Percentiles rank a stretch among this genome's conserved stretches.
Conservation (phyloP, 2,329 filamentous ascomycete genomes). For the Stylonectria norvegica region DNA sequence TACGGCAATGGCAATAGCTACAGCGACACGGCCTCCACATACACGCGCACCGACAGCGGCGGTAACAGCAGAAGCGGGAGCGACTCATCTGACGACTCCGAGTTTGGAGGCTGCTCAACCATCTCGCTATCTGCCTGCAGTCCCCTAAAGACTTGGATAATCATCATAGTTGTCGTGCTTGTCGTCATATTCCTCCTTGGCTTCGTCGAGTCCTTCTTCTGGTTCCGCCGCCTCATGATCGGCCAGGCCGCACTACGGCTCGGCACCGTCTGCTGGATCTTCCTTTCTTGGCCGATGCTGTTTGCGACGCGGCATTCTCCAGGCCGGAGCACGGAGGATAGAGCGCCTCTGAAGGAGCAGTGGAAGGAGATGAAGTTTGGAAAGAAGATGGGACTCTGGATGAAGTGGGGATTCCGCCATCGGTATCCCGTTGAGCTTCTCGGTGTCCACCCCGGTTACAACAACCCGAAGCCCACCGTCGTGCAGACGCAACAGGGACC, state of each 20-base stretch:
- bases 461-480: too few relatives aligned
- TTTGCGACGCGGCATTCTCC: conserved; percentile 14
- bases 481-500: too few relatives aligned
- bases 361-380: conserved; percentile 10
- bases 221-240: conserved; percentile 32
- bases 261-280: conserved; percentile 30
- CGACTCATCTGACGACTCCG: conserved; percentile 1
- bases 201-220: conserved; percentile 30
- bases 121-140: conserved; percentile 7
- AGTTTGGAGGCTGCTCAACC: too few relatives aligned
- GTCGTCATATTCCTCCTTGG: conserved; percentile 29
- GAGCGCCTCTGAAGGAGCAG: conserved; percentile 9
- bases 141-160: conserved; percentile 15
- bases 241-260: conserved; percentile 28
- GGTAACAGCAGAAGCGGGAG: not conserved
- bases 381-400: conserved; percentile 14
- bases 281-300: conserved; percentile 16
- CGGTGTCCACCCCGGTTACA: too few relatives aligned
- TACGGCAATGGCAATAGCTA: conserved; percentile 1
- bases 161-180: conserved; percentile 25
- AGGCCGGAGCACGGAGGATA: conserved; percentile 8
- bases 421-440: conserved; percentile 14
- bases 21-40: conserved; percentile 1
- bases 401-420: conserved; percentile 17
- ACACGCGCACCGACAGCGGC: conserved; percentile 1